These are phyloP conservation scores for Kwoniella europaea DNA, from an alignment of 768 basidiomycete genomes.

Conservation along the genomic window DNA sequence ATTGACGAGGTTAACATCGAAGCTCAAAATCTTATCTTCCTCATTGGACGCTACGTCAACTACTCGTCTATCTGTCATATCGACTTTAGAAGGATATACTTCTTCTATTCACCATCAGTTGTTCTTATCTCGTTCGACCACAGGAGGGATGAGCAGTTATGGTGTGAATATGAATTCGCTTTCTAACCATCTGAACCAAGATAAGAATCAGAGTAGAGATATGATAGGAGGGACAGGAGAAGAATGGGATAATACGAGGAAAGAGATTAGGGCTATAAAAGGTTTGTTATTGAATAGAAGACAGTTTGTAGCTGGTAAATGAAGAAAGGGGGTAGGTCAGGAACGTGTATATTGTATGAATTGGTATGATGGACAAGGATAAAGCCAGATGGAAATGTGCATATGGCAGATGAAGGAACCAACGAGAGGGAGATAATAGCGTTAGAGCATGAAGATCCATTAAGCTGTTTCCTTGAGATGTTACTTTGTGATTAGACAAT, in stretches of 20 bases:
- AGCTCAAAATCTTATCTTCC: conserved; percentile 31
- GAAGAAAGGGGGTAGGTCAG: neutral
- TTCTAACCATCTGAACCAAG: neutral
- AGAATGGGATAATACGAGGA: conserved; percentile 50
- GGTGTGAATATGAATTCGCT: conserved; percentile 25
- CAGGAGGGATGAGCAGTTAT: conserved; percentile 14
- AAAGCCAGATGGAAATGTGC: no score
- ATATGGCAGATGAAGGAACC: no score
- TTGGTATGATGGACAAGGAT: no score
- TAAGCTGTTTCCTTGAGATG: no score
- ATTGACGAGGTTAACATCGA: neutral
- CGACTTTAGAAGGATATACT: conserved; percentile 50
- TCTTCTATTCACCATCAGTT: conserved; percentile 45
- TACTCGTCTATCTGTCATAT: conserved; percentile 54
- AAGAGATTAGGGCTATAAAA: conserved; percentile 56
- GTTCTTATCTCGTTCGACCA: conserved; percentile 17
- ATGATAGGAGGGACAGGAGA: neutral
- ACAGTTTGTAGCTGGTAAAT: conserved; percentile 20
- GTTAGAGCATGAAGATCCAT: no score
- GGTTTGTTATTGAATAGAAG: conserved; percentile 53
- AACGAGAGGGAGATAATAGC: no score
- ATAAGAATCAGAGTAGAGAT: neutral
- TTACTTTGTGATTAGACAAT: no score
- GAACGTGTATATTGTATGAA: neutral
- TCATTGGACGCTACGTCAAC: conserved; percentile 47